These are phyloP conservation scores for Neoarthrinium moseri DNA, from an alignment of 2,329 filamentous ascomycete species.

Conservation along the genomic window DNA sequence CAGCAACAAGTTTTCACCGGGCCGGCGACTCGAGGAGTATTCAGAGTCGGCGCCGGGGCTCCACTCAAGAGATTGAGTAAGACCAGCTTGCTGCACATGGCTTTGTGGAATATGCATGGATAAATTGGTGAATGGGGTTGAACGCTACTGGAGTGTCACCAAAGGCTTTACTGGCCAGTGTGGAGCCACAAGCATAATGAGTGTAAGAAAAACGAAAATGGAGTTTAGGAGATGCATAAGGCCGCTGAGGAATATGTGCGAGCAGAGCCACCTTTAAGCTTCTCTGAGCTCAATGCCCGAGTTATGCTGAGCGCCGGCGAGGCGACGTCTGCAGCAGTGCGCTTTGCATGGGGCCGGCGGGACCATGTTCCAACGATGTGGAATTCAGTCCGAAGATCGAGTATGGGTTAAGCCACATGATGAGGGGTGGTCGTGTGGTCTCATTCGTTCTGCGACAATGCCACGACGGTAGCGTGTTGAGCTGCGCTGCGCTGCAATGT, in stretches of 20 bases:
- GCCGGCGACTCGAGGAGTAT: background rate
- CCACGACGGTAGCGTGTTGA: background rate
- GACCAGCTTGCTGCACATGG: background rate
- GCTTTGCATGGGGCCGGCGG: background rate
- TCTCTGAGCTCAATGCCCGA: background rate
- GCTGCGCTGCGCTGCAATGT: conserved; percentile 5
- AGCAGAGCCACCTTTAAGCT: conserved; percentile 1
- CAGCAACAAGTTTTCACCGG: background rate
- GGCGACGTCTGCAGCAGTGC: background rate
- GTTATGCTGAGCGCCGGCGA: background rate
- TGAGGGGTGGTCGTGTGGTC: background rate
- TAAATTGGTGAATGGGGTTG: background rate
- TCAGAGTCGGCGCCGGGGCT: background rate
- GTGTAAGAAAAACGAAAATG: background rate
- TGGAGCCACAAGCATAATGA: conserved; percentile 8
- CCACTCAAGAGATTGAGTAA: background rate
- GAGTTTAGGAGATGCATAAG: conserved; percentile 4
- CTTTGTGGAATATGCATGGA: conserved; percentile 8
- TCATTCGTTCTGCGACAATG: conserved; percentile 7
- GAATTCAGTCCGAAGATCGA: background rate
- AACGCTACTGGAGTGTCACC: background rate
- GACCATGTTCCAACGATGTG: background rate
- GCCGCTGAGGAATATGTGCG: background rate
- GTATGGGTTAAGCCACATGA: background rate
- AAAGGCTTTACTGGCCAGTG: background rate